These are phyloP conservation scores for Chlorella ohadii DNA, from an alignment of 139 green algal species.

Conservation along the genomic window DNA sequence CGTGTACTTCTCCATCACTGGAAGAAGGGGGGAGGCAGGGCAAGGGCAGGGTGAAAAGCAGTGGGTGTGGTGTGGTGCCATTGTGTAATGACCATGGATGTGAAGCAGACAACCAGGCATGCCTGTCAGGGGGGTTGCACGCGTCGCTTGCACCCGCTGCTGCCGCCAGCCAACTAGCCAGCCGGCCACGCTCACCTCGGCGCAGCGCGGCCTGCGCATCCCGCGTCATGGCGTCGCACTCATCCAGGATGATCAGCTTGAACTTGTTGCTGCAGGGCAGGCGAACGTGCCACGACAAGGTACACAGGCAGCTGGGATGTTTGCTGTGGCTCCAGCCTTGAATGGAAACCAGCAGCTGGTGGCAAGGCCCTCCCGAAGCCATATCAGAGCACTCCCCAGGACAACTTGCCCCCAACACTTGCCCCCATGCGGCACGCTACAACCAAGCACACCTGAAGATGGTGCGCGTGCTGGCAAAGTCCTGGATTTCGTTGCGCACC, in stretches of 20 bases:
- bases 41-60: not conserved
- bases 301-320: too few species aligned
- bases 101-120: not conserved
- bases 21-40: not conserved
- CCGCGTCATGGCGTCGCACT: conserved; percentile 99
- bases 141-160: too few species aligned
- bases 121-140: too few species aligned
- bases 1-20: conserved; percentile 99
- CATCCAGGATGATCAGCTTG: conserved; percentile 98
- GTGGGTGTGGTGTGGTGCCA: not conserved
- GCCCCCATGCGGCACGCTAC: too few species aligned
- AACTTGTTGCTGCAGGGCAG: conserved; percentile 77
- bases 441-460: conserved; percentile 94
- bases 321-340: too few species aligned
- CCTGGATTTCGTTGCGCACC: conserved; percentile 91
- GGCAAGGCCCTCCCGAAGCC: too few species aligned
- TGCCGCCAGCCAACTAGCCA: not conserved
- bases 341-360: too few species aligned
- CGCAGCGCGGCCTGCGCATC: conserved; percentile 97
- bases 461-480: conserved; percentile 93
- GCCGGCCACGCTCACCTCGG: conserved; percentile 65
- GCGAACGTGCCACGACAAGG: not conserved
- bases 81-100: too few species aligned
- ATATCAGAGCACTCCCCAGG: too few species aligned
- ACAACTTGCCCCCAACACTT: too few species aligned